These are phyloP conservation scores for Fusarium setosum DNA, from an alignment of 2,329 filamentous ascomycete species.

Conservation along the genomic window DNA sequence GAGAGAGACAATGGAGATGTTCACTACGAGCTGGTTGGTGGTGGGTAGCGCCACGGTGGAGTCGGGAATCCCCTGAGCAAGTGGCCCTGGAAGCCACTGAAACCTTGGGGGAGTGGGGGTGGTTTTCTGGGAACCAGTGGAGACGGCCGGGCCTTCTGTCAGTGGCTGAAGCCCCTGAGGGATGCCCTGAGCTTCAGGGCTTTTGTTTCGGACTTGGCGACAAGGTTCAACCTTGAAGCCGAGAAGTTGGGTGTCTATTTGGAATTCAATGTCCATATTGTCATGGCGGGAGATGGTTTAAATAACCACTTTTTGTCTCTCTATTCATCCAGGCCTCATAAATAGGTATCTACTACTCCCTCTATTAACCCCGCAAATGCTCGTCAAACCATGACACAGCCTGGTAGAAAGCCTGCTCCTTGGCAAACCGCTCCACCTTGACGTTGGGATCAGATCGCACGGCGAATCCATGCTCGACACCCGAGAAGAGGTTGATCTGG, in stretches of 20 bases:
- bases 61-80: slow-evolving; percentile 25
- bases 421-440: slow-evolving; percentile 71
- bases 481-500: slow-evolving; percentile 77
- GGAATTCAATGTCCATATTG: not conserved
- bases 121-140: slow-evolving; percentile 1
- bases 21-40: slow-evolving; percentile 7
- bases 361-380: slow-evolving; percentile 37
- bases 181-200: slow-evolving; percentile 7
- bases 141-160: slow-evolving; percentile 12
- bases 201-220: slow-evolving; percentile 7
- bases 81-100: slow-evolving; percentile 21
- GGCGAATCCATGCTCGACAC: slow-evolving; percentile 79
- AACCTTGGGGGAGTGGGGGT: slow-evolving; percentile 31
- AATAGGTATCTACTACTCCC: not conserved
- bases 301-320: not conserved
- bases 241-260: not conserved
- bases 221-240: slow-evolving; percentile 12
- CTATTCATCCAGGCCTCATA: not conserved
- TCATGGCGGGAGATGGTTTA: no score
- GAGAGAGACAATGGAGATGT: slow-evolving; percentile 8
- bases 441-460: slow-evolving; percentile 71
- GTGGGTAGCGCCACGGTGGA: slow-evolving; percentile 32
- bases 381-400: slow-evolving; percentile 81
- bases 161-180: slow-evolving; percentile 25
- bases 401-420: slow-evolving; percentile 83